phyloP scores from a whole-genome alignment of 2,329 filamentous ascomycete species.

The Colletotrichum cordylinicola region DNA sequence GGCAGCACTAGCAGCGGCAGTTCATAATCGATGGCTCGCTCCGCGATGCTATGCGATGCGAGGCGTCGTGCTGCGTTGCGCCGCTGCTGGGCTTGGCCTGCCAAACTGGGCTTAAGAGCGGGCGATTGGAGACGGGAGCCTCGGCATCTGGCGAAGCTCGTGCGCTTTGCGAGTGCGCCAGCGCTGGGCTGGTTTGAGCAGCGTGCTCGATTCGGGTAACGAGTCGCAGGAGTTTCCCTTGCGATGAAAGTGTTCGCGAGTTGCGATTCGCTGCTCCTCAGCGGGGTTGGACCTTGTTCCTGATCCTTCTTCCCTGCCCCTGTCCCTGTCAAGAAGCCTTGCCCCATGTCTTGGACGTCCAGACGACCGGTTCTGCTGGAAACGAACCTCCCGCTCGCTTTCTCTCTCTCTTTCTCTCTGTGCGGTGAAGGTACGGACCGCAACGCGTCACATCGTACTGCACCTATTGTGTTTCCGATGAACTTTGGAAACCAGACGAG shows the following conservation, averaged over 20 bases:
- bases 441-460: not conserved
- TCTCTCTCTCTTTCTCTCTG: not conserved
- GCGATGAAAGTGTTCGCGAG: not conserved
- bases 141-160: conserved; percentile 21
- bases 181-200: not conserved
- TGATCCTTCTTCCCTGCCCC: not conserved
- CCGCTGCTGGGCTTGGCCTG: conserved; percentile 1
- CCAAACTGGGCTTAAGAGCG: not conserved
- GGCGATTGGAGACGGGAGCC: not conserved
- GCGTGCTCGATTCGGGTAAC: not conserved
- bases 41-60: not conserved
- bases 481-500: not conserved
- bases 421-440: not conserved
- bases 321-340: not conserved
- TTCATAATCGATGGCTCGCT: not conserved
- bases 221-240: not conserved
- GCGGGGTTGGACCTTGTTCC: not conserved
- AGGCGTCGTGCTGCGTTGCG: conserved; percentile 3
- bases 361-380: not conserved
- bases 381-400: conserved; percentile 3
- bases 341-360: not conserved
- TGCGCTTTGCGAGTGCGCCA: not conserved
- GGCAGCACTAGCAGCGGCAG: not conserved
- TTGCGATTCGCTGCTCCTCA: conserved; percentile 10
- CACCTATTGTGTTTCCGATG: not conserved